Conservation (phyloP, 371 early-diverging fungal genomes). For the Mortierella sp. region DNA sequence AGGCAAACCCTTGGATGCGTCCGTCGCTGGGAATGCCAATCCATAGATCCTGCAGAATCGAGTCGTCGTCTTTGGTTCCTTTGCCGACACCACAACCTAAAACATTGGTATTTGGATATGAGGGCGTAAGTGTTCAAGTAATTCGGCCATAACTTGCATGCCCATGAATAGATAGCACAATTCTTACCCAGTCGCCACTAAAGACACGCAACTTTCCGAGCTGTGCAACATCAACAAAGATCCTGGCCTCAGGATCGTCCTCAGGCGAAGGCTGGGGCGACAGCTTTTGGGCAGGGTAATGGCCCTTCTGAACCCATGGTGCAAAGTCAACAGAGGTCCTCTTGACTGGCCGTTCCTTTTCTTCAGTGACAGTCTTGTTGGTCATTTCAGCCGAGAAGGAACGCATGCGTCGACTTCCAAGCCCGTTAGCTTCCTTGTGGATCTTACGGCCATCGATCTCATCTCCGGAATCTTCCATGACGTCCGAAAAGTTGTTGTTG, state of each 20-base stretch:
- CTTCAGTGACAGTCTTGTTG: background rate
- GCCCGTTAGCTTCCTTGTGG: constrained; percentile 44
- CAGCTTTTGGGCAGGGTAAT: constrained; percentile 66
- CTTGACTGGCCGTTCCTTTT: constrained; percentile 29
- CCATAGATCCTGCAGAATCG: constrained; percentile 43
- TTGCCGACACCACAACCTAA: constrained; percentile 33
- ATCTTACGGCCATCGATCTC: constrained; percentile 55
- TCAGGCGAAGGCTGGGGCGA: constrained; percentile 65
- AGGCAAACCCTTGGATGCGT: constrained; percentile 44
- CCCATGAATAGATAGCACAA: background rate
- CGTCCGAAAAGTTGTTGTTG: constrained; percentile 48
- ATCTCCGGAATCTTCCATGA: constrained; percentile 55
- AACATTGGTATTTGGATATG: background rate
- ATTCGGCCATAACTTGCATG: background rate
- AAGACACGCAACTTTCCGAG: constrained; percentile 76
- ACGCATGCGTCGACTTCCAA: constrained; percentile 34
- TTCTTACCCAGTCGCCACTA: constrained; percentile 82
- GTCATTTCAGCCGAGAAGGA: constrained; percentile 26
- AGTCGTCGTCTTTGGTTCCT: constrained; percentile 24
- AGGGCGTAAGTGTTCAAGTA: background rate
- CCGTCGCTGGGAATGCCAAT: constrained; percentile 23
- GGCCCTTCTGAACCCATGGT: constrained; percentile 59
- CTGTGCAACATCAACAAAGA: constrained; percentile 69
- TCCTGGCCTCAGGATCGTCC: constrained; percentile 71
- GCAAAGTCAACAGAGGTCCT: constrained; percentile 52